phyloP scores from a whole-genome alignment of 352 stramenopile species.

The Phytophthora pluvialis region DNA sequence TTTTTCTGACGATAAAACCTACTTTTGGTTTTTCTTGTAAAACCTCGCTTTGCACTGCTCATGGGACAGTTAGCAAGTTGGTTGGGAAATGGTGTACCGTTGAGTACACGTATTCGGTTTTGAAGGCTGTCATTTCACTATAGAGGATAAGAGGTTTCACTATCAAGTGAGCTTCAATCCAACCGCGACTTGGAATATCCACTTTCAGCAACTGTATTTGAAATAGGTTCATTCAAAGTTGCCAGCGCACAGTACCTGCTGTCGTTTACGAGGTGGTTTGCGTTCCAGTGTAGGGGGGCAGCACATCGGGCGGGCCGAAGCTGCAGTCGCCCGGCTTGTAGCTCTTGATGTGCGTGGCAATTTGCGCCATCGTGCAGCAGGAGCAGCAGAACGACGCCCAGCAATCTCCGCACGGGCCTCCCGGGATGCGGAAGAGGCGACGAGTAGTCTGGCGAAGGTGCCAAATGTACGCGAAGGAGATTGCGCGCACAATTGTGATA shows the following conservation, averaged over 20 bases:
- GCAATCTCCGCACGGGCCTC: conserved; percentile 34
- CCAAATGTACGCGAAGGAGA: conserved; percentile 40
- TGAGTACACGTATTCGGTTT: conserved; percentile 4
- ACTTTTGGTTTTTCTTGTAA: too few species aligned
- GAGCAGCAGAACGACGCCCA: conserved; percentile 38
- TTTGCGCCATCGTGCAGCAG: conserved; percentile 51
- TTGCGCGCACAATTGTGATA: conserved; percentile 29
- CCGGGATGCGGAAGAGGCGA: conserved; percentile 34
- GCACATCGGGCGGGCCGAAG: conserved; percentile 42
- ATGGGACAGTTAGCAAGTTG: too few species aligned
- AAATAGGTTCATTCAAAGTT: background rate
- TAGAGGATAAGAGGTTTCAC: background rate
- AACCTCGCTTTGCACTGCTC: too few species aligned
- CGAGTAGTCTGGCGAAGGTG: conserved; percentile 53
- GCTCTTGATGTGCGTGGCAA: conserved; percentile 56
- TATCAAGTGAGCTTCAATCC: background rate
- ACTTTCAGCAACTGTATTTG: too few species aligned
- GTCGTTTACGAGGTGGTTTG: conserved; percentile 4
- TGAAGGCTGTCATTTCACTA: conserved; percentile 8
- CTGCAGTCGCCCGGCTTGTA: conserved; percentile 56
- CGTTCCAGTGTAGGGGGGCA: conserved; percentile 40
- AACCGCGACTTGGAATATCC: background rate
- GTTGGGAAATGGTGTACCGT: too few species aligned
- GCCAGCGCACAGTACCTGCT: background rate
- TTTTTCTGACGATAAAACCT: too few species aligned